These are phyloP conservation scores for Penicillium robsamsonii DNA, from an alignment of 495 filamentous ascomycete genomes.

Conservation along the genomic window DNA sequence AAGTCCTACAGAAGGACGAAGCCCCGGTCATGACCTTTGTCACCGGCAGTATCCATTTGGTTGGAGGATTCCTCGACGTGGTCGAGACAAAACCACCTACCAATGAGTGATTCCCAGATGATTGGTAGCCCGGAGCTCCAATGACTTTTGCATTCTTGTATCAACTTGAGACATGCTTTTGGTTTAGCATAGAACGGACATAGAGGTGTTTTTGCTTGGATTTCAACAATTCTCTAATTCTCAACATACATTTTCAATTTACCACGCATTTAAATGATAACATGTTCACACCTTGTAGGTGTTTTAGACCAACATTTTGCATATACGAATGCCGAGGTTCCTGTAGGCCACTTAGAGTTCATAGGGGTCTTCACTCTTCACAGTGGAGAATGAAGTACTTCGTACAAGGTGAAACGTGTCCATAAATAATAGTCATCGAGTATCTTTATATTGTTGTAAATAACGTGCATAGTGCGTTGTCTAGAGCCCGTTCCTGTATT, in stretches of 20 bases:
- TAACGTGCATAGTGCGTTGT: neutral
- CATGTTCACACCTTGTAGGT: neutral
- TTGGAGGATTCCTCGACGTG: slow-evolving; percentile 75
- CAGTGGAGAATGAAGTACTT: neutral
- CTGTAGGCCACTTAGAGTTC: neutral
- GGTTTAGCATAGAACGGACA: slow-evolving; percentile 16
- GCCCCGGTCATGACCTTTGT: slow-evolving; percentile 53
- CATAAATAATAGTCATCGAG: neutral
- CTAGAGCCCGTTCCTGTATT: neutral
- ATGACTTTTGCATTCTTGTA: slow-evolving; percentile 24
- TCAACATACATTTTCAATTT: slow-evolving; percentile 13
- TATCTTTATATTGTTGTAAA: neutral
- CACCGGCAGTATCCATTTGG: slow-evolving; percentile 87
- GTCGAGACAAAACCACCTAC: slow-evolving; percentile 57
- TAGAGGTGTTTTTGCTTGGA: slow-evolving; percentile 28
- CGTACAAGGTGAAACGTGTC: neutral
- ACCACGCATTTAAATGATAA: slow-evolving; percentile 1
- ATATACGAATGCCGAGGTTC: neutral
- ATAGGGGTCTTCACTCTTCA: neutral
- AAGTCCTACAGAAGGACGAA: slow-evolving; percentile 32
- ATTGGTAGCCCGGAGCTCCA: slow-evolving; percentile 21
- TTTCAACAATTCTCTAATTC: slow-evolving; percentile 31
- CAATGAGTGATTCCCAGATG: slow-evolving; percentile 17
- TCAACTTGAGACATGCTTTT: slow-evolving; percentile 27
- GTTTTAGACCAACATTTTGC: neutral